phyloP scores from a whole-genome alignment of 2,329 filamentous ascomycete species.

The Ilyonectria mors-panacis region DNA sequence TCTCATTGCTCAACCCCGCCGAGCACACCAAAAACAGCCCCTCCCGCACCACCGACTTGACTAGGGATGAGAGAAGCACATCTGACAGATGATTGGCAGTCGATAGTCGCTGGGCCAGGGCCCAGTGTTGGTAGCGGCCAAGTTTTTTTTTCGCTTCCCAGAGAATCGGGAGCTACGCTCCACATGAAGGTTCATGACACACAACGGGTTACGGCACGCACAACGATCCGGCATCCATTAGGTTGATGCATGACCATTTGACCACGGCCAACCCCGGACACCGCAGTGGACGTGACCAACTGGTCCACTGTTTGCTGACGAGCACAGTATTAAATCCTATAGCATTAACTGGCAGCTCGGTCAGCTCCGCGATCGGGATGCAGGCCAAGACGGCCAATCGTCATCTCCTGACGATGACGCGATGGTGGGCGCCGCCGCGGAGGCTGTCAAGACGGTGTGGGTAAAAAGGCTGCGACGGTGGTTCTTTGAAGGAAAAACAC shows the following conservation, averaged over 20 bases:
- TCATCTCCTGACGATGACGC: slow-evolving; percentile 4
- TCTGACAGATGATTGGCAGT: slow-evolving; percentile 43
- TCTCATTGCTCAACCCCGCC: slow-evolving; percentile 42
- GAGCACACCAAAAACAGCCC: slow-evolving; percentile 42
- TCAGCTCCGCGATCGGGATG: slow-evolving; percentile 25
- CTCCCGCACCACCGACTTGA: slow-evolving; percentile 47
- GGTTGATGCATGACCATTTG: slow-evolving; percentile 41
- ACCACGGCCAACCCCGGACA: slow-evolving; percentile 33
- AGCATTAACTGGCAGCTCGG: slow-evolving; percentile 20
- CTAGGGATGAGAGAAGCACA: slow-evolving; percentile 34
- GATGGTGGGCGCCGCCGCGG: not conserved
- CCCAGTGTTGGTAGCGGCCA: slow-evolving; percentile 44
- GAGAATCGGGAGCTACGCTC: slow-evolving; percentile 52
- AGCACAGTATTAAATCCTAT: slow-evolving; percentile 30
- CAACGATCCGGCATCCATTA: slow-evolving; percentile 44
- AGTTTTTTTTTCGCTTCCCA: slow-evolving; percentile 49
- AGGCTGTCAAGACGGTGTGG: slow-evolving; percentile 7
- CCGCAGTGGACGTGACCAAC: slow-evolving; percentile 34
- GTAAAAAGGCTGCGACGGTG: slow-evolving; percentile 3
- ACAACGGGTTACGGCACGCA: slow-evolving; percentile 40
- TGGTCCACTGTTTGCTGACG: slow-evolving; percentile 34
- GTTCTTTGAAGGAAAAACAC: slow-evolving; percentile 8
- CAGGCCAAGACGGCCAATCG: not conserved
- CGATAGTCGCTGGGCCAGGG: slow-evolving; percentile 40
- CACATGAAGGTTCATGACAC: slow-evolving; percentile 49